phyloP scores from a whole-genome alignment of 768 basidiomycete species.

The Xanthoconium stramineum region DNA sequence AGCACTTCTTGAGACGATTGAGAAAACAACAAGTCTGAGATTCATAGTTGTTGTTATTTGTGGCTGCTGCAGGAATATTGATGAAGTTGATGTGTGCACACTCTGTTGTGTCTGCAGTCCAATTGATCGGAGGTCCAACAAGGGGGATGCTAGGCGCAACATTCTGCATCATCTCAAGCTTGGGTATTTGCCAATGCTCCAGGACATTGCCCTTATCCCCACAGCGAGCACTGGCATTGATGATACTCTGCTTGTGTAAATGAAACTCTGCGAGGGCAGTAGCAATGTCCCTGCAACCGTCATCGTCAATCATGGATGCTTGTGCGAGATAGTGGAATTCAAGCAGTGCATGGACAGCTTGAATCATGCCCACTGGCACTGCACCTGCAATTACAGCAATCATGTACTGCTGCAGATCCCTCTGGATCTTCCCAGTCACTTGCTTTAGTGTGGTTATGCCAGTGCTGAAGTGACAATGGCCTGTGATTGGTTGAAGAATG shows the following conservation, averaged over 20 bases:
- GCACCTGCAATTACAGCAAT: neutral
- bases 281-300: neutral
- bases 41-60: too few relatives aligned
- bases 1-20: too few relatives aligned
- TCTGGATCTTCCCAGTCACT: neutral
- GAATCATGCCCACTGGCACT: neutral
- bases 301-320: neutral
- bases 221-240: neutral
- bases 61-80: too few relatives aligned
- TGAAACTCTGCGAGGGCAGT: neutral
- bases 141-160: too few relatives aligned
- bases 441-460: neutral
- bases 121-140: too few relatives aligned
- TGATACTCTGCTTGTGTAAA: neutral
- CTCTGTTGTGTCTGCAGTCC: too few relatives aligned
- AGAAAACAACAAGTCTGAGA: too few relatives aligned
- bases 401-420: neutral
- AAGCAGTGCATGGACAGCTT: neutral
- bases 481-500: neutral
- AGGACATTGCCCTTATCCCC: neutral
- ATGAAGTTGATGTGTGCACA: too few relatives aligned
- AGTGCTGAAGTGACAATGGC: neutral
- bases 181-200: neutral
- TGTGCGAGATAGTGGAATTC: neutral
- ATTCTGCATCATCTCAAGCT: too few relatives aligned